A percentile compares a stretch with the other conserved stretches of the same genome.
Evolutionary conservation across 306 rosid genomes (phyloP).

Genomic region (Vigna angularis): DNA sequence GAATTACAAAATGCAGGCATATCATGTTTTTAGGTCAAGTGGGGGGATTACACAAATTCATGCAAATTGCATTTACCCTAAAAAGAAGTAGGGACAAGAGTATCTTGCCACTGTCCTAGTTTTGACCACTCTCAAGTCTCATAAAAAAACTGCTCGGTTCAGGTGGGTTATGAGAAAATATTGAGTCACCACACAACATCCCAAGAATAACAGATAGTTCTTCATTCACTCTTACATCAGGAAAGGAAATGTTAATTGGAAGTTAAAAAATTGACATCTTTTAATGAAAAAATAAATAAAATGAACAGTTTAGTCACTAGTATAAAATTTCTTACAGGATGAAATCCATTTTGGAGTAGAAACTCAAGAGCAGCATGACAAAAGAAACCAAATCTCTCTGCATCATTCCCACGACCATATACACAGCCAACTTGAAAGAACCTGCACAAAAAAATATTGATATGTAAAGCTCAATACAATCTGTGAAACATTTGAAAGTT

Average conservation of each 20-base stretch:
- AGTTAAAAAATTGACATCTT: neutral
- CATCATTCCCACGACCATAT: constrained; percentile 91
- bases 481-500: constrained; percentile 36
- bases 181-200: neutral
- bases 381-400: constrained; percentile 90
- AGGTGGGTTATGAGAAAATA: constrained; percentile 25
- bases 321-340: constrained; percentile 75
- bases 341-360: constrained; percentile 82
- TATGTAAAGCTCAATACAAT: constrained; percentile 32
- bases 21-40: too few relatives aligned
- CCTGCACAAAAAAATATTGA: constrained; percentile 56
- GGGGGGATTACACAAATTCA: too few relatives aligned
- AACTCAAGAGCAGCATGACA: constrained; percentile 96
- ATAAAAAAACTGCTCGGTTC: constrained; percentile 23
- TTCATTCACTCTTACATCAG: constrained; percentile 5
- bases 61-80: too few relatives aligned
- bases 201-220: neutral
- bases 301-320: constrained; percentile 28
- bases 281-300: constrained; percentile 14
- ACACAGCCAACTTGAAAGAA: constrained; percentile 72
- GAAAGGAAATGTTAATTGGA: constrained; percentile 24
- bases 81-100: constrained; percentile 15
- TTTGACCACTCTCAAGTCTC: constrained; percentile 22
- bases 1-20: neutral
- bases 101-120: neutral